Evolutionary conservation across 75 land plant species (phyloP).

Genomic region (Pinus albicaulis): DNA sequence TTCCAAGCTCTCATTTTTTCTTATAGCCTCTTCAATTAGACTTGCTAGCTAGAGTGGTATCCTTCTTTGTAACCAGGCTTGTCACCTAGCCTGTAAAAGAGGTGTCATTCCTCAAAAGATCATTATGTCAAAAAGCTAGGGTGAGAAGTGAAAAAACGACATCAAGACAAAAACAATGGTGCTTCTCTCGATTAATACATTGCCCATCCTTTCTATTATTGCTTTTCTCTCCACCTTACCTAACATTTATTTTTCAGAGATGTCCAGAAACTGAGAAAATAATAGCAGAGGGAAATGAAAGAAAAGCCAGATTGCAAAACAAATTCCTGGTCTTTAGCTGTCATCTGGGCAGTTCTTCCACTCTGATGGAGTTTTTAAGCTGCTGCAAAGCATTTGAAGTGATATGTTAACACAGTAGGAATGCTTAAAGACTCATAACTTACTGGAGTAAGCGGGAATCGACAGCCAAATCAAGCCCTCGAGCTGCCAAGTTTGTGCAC

Average conservation of each 20-base stretch:
- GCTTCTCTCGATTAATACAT: neutral
- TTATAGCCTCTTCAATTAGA: conserved; percentile 86
- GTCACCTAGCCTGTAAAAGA: conserved; percentile 76
- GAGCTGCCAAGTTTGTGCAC: conserved; percentile 98
- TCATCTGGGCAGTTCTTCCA: conserved; percentile 99
- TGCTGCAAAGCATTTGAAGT: neutral
- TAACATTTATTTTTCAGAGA: neutral
- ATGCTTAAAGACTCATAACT: conserved; percentile 16
- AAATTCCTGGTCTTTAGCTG: conserved; percentile 72
- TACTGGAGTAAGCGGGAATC: conserved; percentile 91
- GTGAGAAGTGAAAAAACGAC: neutral
- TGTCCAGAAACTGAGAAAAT: neutral
- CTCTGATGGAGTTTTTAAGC: conserved; percentile 65
- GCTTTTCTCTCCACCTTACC: neutral
- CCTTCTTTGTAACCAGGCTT: conserved; percentile 89
- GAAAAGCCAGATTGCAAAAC: neutral
- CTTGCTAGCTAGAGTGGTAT: conserved; percentile 55
- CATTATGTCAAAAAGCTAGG: neutral
- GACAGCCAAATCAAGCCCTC: conserved; percentile 93
- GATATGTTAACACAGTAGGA: neutral
- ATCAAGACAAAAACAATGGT: neutral
- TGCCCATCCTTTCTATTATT: neutral
- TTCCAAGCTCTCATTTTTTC: conserved; percentile 85
- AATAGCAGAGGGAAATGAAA: neutral
- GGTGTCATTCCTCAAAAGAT: neutral